Conservation (phyloP, 2,329 filamentous ascomycete species). For the Zymoseptoria crescenta region DNA sequence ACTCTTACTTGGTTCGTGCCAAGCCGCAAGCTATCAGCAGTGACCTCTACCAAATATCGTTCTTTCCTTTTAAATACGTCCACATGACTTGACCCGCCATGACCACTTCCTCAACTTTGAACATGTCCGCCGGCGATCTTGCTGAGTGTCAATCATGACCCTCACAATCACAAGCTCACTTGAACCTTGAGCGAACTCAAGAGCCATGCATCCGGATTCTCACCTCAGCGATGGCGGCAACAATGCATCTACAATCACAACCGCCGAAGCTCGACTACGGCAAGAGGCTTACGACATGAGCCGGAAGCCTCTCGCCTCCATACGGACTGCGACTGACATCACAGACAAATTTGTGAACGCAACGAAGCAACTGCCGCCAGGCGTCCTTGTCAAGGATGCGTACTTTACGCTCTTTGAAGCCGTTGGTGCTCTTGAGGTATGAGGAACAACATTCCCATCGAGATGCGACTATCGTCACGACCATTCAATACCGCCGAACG, state of each 20-base stretch:
- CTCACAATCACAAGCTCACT: not conserved
- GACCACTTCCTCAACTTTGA: not conserved
- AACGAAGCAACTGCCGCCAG: constrained; percentile 52
- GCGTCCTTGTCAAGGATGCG: constrained; percentile 87
- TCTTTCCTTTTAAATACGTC: not conserved
- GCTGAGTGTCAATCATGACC: not conserved
- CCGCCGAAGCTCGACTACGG: constrained; percentile 11
- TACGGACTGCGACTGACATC: constrained; percentile 23
- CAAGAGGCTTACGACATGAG: constrained; percentile 21
- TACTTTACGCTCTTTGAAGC: constrained; percentile 91
- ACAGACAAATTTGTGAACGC: constrained; percentile 30
- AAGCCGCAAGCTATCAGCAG: not conserved
- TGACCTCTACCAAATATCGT: not conserved
- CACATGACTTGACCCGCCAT: not conserved
- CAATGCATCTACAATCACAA: not conserved
- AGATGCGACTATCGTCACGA: not conserved
- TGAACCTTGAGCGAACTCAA: not conserved
- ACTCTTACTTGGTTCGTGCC: not conserved
- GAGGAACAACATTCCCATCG: not conserved
- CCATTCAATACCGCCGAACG: not conserved
- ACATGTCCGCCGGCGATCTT: not conserved
- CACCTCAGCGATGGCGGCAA: not conserved
- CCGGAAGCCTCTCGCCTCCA: constrained; percentile 3
- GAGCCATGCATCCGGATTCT: not conserved
- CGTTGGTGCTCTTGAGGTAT: constrained; percentile 71